These are phyloP conservation scores for Madurella mycetomatis DNA, from an alignment of 2,329 filamentous ascomycete genomes.

Conservation along the genomic window DNA sequence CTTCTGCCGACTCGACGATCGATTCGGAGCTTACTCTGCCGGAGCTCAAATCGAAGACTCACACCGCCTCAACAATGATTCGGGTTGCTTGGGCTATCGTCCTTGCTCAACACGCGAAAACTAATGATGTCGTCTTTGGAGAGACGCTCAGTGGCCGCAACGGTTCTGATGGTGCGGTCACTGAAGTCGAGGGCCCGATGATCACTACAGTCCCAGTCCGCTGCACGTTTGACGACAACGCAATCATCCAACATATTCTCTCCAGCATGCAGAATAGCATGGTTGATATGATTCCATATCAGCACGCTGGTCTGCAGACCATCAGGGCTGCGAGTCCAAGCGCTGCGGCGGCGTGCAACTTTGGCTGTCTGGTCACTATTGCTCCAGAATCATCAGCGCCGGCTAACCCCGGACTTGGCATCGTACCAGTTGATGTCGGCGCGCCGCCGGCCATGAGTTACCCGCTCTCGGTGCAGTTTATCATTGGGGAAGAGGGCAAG, in stretches of 20 bases:
- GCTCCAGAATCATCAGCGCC: slow-evolving; percentile 3
- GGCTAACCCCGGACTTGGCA: neutral
- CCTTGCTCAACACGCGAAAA: no score
- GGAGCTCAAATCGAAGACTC: neutral
- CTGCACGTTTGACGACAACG: slow-evolving; percentile 19
- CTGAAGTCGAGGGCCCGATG: no score
- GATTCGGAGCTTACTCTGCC: neutral
- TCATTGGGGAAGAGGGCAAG: neutral
- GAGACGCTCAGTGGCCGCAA: no score
- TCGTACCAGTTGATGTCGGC: slow-evolving; percentile 1
- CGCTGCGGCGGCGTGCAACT: slow-evolving; percentile 5
- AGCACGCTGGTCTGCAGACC: slow-evolving; percentile 11
- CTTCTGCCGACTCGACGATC: neutral
- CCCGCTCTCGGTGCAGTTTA: slow-evolving; percentile 11
- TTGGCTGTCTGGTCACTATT: slow-evolving; percentile 8
- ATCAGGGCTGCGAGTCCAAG: neutral
- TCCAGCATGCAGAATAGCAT: neutral
- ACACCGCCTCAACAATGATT: slow-evolving; percentile 26
- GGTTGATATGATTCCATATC: slow-evolving; percentile 7
- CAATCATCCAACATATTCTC: neutral
- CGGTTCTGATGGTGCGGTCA: no score
- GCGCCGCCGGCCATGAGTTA: slow-evolving; percentile 8
- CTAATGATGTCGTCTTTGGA: no score
- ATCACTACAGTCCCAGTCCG: slow-evolving; percentile 13
- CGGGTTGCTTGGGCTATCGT: no score